A percentile compares a stretch with the other conserved stretches of the same genome.
Evolutionary conservation across 768 basidiomycete genomes (phyloP).

Genomic region (Pseudohyphozyma bogoriensis): DNA sequence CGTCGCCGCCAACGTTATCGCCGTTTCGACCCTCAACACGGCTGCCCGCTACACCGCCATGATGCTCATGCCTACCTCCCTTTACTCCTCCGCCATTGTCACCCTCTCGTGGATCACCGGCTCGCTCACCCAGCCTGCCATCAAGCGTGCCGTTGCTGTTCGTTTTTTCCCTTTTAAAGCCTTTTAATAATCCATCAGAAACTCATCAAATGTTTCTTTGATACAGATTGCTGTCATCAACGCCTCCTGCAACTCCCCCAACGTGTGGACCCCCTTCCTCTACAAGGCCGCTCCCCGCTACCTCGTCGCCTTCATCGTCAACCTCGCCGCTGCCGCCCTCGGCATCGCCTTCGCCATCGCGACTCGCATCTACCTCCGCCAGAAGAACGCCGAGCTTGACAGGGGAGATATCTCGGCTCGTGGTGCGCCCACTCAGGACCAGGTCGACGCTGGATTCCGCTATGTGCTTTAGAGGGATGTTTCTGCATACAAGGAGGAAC

Average conservation of each 20-base stretch:
- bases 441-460: slow-evolving; percentile 34
- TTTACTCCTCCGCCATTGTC: slow-evolving; percentile 40
- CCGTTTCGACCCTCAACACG: slow-evolving; percentile 55
- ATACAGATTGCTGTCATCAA: slow-evolving; percentile 9
- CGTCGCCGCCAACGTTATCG: slow-evolving; percentile 56
- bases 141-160: slow-evolving; percentile 75
- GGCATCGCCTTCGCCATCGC: slow-evolving; percentile 28
- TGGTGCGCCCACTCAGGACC: slow-evolving; percentile 32
- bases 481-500: no score
- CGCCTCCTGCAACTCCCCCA: slow-evolving; percentile 29
- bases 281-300: slow-evolving; percentile 33
- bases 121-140: slow-evolving; percentile 60
- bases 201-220: no score
- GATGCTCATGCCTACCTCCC: slow-evolving; percentile 51
- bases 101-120: slow-evolving; percentile 49
- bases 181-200: no score
- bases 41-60: slow-evolving; percentile 10
- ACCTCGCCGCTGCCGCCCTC: not conserved
- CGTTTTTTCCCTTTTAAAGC: no score
- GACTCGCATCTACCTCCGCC: slow-evolving; percentile 33
- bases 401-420: slow-evolving; percentile 30
- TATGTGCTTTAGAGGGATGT: no score
- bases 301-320: not conserved
- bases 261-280: slow-evolving; percentile 37
- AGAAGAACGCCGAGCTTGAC: slow-evolving; percentile 35